A percentile compares a stretch with the other conserved stretches of the same genome.
Conservation (phyloP, 2,329 filamentous ascomycete species). For the Rhexocercosporidium sp. region DNA sequence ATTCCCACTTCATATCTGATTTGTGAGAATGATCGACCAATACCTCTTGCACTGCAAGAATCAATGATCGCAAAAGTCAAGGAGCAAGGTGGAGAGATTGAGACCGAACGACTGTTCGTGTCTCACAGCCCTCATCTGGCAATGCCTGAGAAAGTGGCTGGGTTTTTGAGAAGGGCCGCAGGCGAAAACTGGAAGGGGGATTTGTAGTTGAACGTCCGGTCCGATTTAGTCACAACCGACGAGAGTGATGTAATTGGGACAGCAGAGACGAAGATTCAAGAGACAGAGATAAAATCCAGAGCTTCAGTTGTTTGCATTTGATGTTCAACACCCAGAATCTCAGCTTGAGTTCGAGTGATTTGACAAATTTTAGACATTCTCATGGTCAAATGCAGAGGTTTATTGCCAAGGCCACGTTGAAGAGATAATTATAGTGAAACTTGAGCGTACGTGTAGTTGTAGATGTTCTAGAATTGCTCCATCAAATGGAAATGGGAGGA, state of each 20-base stretch:
- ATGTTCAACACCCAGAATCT: too few relatives aligned
- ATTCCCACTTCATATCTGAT: slow-evolving; percentile 30
- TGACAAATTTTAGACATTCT: too few relatives aligned
- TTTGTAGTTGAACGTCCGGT: background rate
- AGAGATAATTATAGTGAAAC: too few relatives aligned
- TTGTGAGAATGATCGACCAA: slow-evolving; percentile 26
- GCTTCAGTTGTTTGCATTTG: too few relatives aligned
- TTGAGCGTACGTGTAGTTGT: background rate
- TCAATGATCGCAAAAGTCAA: slow-evolving; percentile 20
- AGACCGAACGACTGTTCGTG: slow-evolving; percentile 18
- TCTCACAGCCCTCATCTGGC: slow-evolving; percentile 28
- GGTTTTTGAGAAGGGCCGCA: slow-evolving; percentile 22
- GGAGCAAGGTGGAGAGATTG: slow-evolving; percentile 22
- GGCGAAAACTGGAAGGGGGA: background rate
- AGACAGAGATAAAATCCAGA: too few relatives aligned
- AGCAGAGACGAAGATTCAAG: too few relatives aligned
- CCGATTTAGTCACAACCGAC: background rate
- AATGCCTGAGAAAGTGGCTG: slow-evolving; percentile 18
- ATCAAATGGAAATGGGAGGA: background rate
- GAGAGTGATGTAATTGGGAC: too few relatives aligned
- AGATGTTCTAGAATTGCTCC: background rate
- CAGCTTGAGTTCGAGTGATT: too few relatives aligned
- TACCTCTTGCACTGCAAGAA: slow-evolving; percentile 26
- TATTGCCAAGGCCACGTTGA: too few relatives aligned
- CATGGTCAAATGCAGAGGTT: too few relatives aligned